Conservation (phyloP, 129 eudicot genomes). For the Chrysanthemum makinoi region DNA sequence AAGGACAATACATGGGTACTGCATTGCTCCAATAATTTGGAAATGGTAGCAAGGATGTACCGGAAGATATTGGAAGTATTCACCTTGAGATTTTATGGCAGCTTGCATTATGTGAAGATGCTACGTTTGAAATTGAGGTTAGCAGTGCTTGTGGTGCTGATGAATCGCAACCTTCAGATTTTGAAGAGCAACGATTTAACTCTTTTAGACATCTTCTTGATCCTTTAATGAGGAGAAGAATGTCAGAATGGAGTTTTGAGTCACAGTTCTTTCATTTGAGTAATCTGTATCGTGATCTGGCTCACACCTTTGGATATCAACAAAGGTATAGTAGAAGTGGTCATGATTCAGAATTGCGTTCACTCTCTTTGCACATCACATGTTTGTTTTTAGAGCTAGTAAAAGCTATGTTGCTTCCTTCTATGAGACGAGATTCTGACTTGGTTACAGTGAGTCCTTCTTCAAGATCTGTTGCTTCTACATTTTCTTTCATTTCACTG, state of each 20-base stretch:
- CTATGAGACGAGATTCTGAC: slow-evolving; percentile 86
- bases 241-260: slow-evolving; percentile 92
- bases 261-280: slow-evolving; percentile 89
- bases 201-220: slow-evolving; percentile 91
- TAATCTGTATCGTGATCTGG: slow-evolving; percentile 68
- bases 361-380: slow-evolving; percentile 74
- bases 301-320: slow-evolving; percentile 69
- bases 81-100: slow-evolving; percentile 93
- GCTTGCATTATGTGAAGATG: slow-evolving; percentile 79
- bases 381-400: slow-evolving; percentile 94
- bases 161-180: slow-evolving; percentile 48
- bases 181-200: slow-evolving; percentile 69
- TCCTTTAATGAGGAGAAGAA: slow-evolving; percentile 76
- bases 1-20: slow-evolving; percentile 82
- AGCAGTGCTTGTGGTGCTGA: slow-evolving; percentile 32
- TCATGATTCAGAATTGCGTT: slow-evolving; percentile 26
- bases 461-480: too few species aligned
- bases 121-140: slow-evolving; percentile 54
- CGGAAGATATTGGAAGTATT: slow-evolving; percentile 76
- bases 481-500: too few species aligned
- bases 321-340: slow-evolving; percentile 10
- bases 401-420: slow-evolving; percentile 82
- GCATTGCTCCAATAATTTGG: slow-evolving; percentile 92
- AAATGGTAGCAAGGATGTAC: slow-evolving; percentile 72
- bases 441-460: slow-evolving; percentile 59